These are phyloP conservation scores for Magnusiomyces suaveolens DNA, from an alignment of 1,139 yeast species.

Conservation along the genomic window DNA sequence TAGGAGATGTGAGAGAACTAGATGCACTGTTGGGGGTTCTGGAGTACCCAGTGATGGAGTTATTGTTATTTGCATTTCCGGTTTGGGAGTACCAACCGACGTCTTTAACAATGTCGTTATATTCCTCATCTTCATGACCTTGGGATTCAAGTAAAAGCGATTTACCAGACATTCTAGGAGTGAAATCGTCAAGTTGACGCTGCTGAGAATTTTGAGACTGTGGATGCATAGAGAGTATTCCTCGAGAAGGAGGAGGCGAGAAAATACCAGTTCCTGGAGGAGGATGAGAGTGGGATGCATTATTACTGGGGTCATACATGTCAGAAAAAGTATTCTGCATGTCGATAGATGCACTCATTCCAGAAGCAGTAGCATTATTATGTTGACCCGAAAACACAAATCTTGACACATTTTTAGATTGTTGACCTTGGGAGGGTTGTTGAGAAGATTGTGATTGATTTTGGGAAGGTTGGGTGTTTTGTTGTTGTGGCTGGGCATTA, in stretches of 20 bases:
- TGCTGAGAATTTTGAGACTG: background rate
- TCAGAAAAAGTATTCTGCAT: constrained; percentile 7
- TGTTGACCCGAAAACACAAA: constrained; percentile 8
- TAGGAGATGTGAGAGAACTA: background rate
- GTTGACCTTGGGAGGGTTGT: constrained; percentile 7
- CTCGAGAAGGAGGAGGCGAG: constrained; percentile 9
- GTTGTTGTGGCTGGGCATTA: constrained; percentile 4
- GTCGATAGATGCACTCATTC: background rate
- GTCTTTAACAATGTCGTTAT: constrained; percentile 27
- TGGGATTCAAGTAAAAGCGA: constrained; percentile 28
- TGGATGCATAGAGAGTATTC: background rate
- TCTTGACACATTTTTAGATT: constrained; percentile 10
- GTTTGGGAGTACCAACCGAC: constrained; percentile 22
- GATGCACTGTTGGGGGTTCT: background rate
- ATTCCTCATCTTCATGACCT: constrained; percentile 27
- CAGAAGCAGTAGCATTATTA: background rate
- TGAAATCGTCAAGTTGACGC: constrained; percentile 1
- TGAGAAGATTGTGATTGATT: constrained; percentile 4
- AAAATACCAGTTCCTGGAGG: constrained; percentile 7
- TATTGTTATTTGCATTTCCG: background rate
- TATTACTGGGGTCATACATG: constrained; percentile 1
- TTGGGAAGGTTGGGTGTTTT: constrained; percentile 1
- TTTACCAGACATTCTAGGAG: constrained; percentile 22
- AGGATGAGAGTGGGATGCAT: background rate
- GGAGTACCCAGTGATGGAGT: background rate